Evolutionary conservation across 441 rosid genomes (phyloP).

Genomic region (Gossypium armourianum): DNA sequence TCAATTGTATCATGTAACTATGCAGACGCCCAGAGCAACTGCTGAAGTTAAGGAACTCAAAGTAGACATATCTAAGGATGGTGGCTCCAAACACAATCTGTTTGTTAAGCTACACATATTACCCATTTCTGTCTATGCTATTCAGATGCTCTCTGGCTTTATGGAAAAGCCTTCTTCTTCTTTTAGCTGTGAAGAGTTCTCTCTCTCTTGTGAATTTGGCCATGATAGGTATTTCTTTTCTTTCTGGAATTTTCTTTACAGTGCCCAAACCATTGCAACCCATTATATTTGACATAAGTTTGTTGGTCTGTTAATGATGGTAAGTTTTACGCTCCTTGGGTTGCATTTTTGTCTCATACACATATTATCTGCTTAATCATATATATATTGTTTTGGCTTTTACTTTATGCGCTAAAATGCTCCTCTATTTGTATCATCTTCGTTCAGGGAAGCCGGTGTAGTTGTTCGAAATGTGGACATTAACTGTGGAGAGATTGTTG

Average conservation of each 20-base stretch:
- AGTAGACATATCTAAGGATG: constrained; percentile 70
- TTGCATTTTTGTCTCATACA: neutral
- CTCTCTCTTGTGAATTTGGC: constrained; percentile 73
- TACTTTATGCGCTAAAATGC: constrained; percentile 15
- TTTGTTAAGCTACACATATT: constrained; percentile 58
- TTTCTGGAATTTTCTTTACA: constrained; percentile 2
- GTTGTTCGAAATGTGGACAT: constrained; percentile 56
- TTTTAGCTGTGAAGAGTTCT: constrained; percentile 66
- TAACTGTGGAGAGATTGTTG: constrained; percentile 53
- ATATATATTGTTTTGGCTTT: constrained; percentile 11
- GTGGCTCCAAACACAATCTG: constrained; percentile 58
- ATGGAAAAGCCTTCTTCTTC: constrained; percentile 55
- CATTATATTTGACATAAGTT: constrained; percentile 1
- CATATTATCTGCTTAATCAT: constrained; percentile 10
- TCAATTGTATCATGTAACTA: constrained; percentile 21
- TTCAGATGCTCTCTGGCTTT: constrained; percentile 34
- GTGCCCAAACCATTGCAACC: constrained; percentile 12
- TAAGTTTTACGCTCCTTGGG: neutral
- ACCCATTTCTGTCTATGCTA: constrained; percentile 48
- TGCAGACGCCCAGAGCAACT: constrained; percentile 62
- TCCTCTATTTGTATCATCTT: constrained; percentile 18
- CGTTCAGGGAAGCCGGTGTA: constrained; percentile 68
- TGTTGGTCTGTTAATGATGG: neutral
- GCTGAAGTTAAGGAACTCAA: constrained; percentile 65
- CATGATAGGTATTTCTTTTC: constrained; percentile 58